These are phyloP conservation scores for Aspergillus sp. DNA, from an alignment of 2,329 filamentous ascomycete species.

Conservation along the genomic window DNA sequence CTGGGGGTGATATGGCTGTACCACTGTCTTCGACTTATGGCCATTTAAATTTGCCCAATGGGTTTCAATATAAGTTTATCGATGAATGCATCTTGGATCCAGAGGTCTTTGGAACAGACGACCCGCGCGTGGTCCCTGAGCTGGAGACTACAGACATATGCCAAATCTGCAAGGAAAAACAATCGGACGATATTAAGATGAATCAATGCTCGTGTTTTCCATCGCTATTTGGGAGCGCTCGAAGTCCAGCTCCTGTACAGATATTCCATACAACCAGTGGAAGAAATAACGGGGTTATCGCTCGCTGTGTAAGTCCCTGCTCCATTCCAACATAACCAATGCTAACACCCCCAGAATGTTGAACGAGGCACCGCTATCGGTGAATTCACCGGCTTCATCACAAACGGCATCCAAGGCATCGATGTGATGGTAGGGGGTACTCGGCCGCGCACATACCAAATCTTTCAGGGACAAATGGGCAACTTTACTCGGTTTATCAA, in stretches of 20 bases:
- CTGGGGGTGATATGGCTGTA: conserved; percentile 4
- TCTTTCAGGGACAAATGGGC: conserved; percentile 49
- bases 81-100: conserved; percentile 47
- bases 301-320: conserved; percentile 15
- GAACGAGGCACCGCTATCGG: conserved; percentile 48
- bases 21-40: conserved; percentile 15
- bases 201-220: conserved; percentile 52
- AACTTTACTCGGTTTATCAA: conserved; percentile 56
- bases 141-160: conserved; percentile 33
- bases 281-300: conserved; percentile 48
- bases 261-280: conserved; percentile 48
- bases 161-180: conserved; percentile 41
- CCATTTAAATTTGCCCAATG: conserved; percentile 11
- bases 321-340: neutral
- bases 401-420: conserved; percentile 44
- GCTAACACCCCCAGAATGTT: conserved; percentile 36
- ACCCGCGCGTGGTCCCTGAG: conserved; percentile 41
- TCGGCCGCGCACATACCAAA: conserved; percentile 42
- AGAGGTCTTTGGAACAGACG: conserved; percentile 43
- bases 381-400: conserved; percentile 52
- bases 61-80: conserved; percentile 18
- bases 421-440: conserved; percentile 51
- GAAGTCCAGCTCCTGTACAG: conserved; percentile 42
- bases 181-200: conserved; percentile 44
- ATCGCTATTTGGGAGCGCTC: conserved; percentile 44